Base-by-base conservation (phyloP, 1,139 yeast genomes). In the Hemisphaericaspora lyxosophila region DNA sequence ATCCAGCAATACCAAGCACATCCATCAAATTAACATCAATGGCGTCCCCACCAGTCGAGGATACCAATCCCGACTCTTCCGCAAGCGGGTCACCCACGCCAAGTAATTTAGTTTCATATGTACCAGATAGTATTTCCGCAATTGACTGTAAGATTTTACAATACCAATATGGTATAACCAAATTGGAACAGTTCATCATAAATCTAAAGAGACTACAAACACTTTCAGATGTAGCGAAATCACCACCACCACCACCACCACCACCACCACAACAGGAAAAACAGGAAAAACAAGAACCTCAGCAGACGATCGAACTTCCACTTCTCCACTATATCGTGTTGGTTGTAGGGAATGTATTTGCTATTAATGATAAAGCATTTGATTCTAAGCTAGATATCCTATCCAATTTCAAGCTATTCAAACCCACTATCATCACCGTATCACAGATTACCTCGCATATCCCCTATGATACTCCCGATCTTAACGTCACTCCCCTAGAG, bases 331-430 rank as follows among this genome's bases (percentile, higher is more conserved):
- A 67, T 47, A 52, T 70, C 26, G 56, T 64, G 1, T 51, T 73
- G 6, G 48, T 77, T 18, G 47, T 67, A 1, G 80, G 82, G 0
- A 64, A 65, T 20, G 47, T 72, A 2, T 70, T 78, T 51, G 69
- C 78, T 34, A 69, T 78, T 33, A 73, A 71, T 45, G 83, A 78
- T 27, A 50, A 49, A n/a, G 63, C 67, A 3, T 64, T 77, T 41
- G 64, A 57, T 42, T 59, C 67, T 20, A 59, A 75, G 34, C 53
- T 78, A n/a, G 73, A 64, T 23, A 51, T 66, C 3, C 51, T 79
- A 28, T 59, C 70, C 26, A 64, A 64, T 34, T 75, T 69, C 43
- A 67, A 64, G 38, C 51, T 65, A 26, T 64, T 67, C 45, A 72
- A 67, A 40, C 39, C 53, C 0, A 26, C 61, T 1, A 55, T 60